Conservation (phyloP, 768 basidiomycete species). For the Naganishia kalamii region DNA sequence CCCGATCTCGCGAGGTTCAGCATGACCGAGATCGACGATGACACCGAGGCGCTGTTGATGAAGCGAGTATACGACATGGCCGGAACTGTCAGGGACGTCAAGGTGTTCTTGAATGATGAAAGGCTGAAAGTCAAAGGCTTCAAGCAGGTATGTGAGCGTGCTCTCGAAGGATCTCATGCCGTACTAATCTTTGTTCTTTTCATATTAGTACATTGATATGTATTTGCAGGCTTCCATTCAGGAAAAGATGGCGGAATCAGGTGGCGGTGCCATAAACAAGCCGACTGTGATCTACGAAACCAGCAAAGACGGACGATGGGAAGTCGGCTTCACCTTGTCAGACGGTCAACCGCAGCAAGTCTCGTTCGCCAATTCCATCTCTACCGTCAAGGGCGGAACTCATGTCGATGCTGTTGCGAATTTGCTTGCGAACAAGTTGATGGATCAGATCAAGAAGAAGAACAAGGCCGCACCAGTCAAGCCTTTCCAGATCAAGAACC, state of each 20-base stretch:
- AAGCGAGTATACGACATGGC: constrained; percentile 96
- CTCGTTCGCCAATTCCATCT: constrained; percentile 95
- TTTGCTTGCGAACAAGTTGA: constrained; percentile 78
- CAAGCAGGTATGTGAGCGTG: constrained; percentile 52
- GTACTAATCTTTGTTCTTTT: not conserved
- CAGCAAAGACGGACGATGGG: constrained; percentile 71
- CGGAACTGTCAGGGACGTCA: constrained; percentile 86
- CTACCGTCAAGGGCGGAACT: constrained; percentile 91
- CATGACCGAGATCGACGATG: constrained; percentile 80
- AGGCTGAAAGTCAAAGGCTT: constrained; percentile 87
- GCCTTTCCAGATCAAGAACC: constrained; percentile 85
- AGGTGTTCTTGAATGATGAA: constrained; percentile 88
- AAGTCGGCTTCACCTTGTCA: constrained; percentile 87
- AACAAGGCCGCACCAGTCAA: constrained; percentile 96
- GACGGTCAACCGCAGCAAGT: constrained; percentile 89
- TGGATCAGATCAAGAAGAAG: constrained; percentile 83
- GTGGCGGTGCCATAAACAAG: constrained; percentile 72
- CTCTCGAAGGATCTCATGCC: not conserved
- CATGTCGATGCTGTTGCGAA: constrained; percentile 81
- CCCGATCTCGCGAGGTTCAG: constrained; percentile 89
- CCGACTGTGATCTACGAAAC: constrained; percentile 75
- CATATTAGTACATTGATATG: constrained; percentile 77
- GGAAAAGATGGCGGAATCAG: constrained; percentile 62
- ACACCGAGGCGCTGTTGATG: constrained; percentile 77
- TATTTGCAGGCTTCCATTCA: constrained; percentile 73